phyloP scores from a whole-genome alignment of 2,329 filamentous ascomycete species.

The Pseudopyricularia cyperi region DNA sequence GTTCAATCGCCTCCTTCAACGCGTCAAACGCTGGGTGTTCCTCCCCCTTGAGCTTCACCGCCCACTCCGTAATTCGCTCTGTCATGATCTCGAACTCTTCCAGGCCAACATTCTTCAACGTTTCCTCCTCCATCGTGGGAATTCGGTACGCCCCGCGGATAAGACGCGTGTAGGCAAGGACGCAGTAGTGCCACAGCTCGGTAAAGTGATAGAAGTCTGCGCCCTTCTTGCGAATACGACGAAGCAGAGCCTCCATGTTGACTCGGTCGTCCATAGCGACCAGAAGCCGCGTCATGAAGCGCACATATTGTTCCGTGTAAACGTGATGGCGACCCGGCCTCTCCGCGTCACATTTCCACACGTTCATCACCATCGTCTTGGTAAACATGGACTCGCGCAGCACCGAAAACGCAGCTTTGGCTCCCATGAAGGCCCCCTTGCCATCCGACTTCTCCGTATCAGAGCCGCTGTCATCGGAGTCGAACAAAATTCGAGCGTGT shows the following conservation, averaged over 20 bases:
- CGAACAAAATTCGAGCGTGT: conserved; percentile 45
- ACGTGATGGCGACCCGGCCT: conserved; percentile 77
- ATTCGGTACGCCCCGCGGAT: conserved; percentile 36
- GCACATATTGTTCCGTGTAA: conserved; percentile 76
- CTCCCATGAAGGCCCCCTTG: conserved; percentile 42
- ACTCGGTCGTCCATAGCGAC: conserved; percentile 61
- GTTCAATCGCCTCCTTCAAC: conserved; percentile 43
- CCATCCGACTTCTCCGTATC: conserved; percentile 34
- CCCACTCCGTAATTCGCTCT: conserved; percentile 43
- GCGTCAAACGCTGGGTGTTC: conserved; percentile 34
- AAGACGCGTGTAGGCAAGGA: conserved; percentile 37
- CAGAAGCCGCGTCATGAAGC: conserved; percentile 66
- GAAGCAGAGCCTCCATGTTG: conserved; percentile 66
- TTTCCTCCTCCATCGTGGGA: conserved; percentile 33
- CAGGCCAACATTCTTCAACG: conserved; percentile 36
- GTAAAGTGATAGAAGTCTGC: conserved; percentile 57
- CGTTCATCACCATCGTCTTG: conserved; percentile 87
- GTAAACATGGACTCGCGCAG: conserved; percentile 67
- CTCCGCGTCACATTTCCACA: conserved; percentile 89
- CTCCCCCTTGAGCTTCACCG: conserved; percentile 22
- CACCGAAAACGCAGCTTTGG: conserved; percentile 67
- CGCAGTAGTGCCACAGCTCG: conserved; percentile 46
- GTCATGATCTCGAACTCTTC: conserved; percentile 47
- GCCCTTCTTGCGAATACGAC: conserved; percentile 68
- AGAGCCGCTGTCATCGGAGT: conserved; percentile 20